Evolutionary conservation across 2,329 filamentous ascomycete species (phyloP).

Genomic region (Apiospora saccharicola): DNA sequence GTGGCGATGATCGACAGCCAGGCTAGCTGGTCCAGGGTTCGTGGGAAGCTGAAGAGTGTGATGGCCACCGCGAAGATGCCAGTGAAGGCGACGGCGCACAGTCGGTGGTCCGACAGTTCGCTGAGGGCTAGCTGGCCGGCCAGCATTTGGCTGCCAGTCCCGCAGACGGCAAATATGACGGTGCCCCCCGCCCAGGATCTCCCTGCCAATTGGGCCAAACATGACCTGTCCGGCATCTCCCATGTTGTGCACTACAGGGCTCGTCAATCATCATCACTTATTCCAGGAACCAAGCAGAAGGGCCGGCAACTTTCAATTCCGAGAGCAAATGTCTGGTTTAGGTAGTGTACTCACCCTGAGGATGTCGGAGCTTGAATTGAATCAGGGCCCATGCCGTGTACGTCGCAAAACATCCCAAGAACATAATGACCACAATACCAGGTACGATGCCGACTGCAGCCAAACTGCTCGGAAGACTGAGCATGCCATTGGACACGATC

Average conservation of each 20-base stretch:
- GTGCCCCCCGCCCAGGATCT: slow-evolving; percentile 58
- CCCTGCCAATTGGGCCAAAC: slow-evolving; percentile 59
- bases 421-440: slow-evolving; percentile 57
- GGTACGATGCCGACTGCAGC: slow-evolving; percentile 61
- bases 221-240: slow-evolving; percentile 62
- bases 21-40: slow-evolving; percentile 57
- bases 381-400: slow-evolving; percentile 59
- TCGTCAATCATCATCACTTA: slow-evolving; percentile 23
- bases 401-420: slow-evolving; percentile 58
- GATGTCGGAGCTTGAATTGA: slow-evolving; percentile 61
- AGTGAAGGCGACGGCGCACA: slow-evolving; percentile 58
- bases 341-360: slow-evolving; percentile 50
- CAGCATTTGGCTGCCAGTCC: slow-evolving; percentile 58
- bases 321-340: slow-evolving; percentile 30
- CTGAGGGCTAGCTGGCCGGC: slow-evolving; percentile 58
- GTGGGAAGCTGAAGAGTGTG: slow-evolving; percentile 54
- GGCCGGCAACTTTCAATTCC: neutral
- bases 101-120: slow-evolving; percentile 51
- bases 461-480: slow-evolving; percentile 58
- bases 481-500: slow-evolving; percentile 62
- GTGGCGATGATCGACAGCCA: slow-evolving; percentile 55
- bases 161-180: slow-evolving; percentile 59
- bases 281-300: slow-evolving; percentile 27
- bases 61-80: slow-evolving; percentile 58
- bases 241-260: slow-evolving; percentile 58